A percentile compares a stretch with the other conserved stretches of the same genome.
These are phyloP conservation scores for Candida golubevii DNA, from an alignment of 805 yeast species.

Conservation along the genomic window DNA sequence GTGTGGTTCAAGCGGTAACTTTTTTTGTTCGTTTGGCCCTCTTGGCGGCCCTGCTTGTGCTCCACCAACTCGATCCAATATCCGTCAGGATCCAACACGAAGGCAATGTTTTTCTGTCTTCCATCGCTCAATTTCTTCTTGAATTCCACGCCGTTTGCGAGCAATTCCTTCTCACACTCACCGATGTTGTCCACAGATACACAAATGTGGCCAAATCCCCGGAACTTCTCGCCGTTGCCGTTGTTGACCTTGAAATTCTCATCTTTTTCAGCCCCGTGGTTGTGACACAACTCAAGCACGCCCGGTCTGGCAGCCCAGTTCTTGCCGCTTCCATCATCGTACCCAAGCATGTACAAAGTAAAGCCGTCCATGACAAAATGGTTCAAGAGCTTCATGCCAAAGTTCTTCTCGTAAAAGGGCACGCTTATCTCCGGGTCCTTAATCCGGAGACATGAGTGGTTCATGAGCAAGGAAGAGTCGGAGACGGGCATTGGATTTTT, in stretches of 20 bases:
- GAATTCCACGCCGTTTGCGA: constrained; percentile 62
- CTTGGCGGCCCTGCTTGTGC: constrained; percentile 42
- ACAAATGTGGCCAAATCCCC: constrained; percentile 95
- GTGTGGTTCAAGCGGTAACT: constrained; percentile 72
- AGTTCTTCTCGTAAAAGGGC: constrained; percentile 66
- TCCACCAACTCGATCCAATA: constrained; percentile 93
- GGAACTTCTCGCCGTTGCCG: constrained; percentile 79
- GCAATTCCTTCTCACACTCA: constrained; percentile 53
- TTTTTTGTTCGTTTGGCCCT: constrained; percentile 33
- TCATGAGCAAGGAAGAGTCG: constrained; percentile 41
- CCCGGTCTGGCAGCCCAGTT: constrained; percentile 54
- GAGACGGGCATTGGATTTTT: constrained; percentile 23
- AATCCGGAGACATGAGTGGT: constrained; percentile 76
- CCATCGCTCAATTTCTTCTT: constrained; percentile 86
- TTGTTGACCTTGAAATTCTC: constrained; percentile 55
- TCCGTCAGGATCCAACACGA: constrained; percentile 92
- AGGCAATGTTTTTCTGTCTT: constrained; percentile 88
- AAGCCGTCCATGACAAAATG: constrained; percentile 51
- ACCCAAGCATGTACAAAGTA: constrained; percentile 66
- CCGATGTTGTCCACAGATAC: constrained; percentile 78
- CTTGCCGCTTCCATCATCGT: constrained; percentile 41
- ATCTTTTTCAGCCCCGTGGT: constrained; percentile 66
- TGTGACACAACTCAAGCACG: constrained; percentile 78
- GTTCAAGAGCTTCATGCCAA: constrained; percentile 65
- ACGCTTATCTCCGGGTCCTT: constrained; percentile 74